These are phyloP conservation scores for Mycogone perniciosa DNA, from an alignment of 2,329 filamentous ascomycete genomes.

Conservation along the genomic window DNA sequence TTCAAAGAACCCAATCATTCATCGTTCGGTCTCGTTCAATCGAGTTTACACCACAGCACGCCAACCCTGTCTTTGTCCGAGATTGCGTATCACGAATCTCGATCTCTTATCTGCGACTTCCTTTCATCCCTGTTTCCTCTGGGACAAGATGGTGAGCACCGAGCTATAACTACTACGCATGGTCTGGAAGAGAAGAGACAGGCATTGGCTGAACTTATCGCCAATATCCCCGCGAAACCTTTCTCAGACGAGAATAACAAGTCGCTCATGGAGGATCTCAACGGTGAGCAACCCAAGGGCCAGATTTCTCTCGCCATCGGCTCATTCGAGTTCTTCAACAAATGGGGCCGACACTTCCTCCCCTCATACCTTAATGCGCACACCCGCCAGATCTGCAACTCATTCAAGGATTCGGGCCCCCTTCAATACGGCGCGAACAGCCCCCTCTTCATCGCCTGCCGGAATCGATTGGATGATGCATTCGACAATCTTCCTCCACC, in stretches of 20 bases:
- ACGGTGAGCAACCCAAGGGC: slow-evolving; percentile 36
- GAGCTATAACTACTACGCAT: slow-evolving; percentile 10
- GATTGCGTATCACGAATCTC: slow-evolving; percentile 46
- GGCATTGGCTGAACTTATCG: slow-evolving; percentile 27
- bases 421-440: slow-evolving; percentile 46
- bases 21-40: background rate
- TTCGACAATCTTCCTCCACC: slow-evolving; percentile 44
- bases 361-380: slow-evolving; percentile 51
- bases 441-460: slow-evolving; percentile 45
- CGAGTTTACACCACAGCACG: slow-evolving; percentile 14
- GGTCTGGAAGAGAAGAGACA: slow-evolving; percentile 19
- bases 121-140: slow-evolving; percentile 40
- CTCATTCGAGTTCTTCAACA: slow-evolving; percentile 30
- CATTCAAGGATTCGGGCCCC: slow-evolving; percentile 56
- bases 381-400: slow-evolving; percentile 51
- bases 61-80: slow-evolving; percentile 26
- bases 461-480: slow-evolving; percentile 41
- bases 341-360: slow-evolving; percentile 55
- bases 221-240: slow-evolving; percentile 27
- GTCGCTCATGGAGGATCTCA: slow-evolving; percentile 45
- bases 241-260: slow-evolving; percentile 35
- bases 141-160: slow-evolving; percentile 12
- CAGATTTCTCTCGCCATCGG: slow-evolving; percentile 46
- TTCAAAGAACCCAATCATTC: slow-evolving; percentile 24
- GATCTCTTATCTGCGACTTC: slow-evolving; percentile 44